Conservation (phyloP, 1,284 basidiomycete species). For the Boletus smithii region DNA sequence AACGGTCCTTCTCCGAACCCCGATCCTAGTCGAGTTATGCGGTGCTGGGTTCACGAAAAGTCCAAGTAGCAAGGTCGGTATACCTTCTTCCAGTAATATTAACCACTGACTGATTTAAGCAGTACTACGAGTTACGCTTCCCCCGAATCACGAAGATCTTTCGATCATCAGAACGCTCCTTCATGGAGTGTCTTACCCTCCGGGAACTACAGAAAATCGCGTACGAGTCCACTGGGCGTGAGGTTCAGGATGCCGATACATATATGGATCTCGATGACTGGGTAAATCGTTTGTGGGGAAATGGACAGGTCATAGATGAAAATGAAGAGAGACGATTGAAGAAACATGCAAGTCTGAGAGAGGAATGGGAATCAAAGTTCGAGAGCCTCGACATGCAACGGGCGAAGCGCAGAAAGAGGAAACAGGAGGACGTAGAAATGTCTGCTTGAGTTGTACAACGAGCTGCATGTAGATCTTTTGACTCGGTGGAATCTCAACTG, state of each 20-base stretch:
- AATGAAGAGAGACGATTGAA: conserved; percentile 14
- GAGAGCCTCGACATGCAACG: conserved; percentile 24
- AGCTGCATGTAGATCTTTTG: background rate
- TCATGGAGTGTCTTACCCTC: conserved; percentile 52
- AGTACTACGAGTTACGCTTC: conserved; percentile 83
- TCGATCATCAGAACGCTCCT: conserved; percentile 56
- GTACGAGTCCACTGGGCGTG: conserved; percentile 47
- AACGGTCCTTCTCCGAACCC: conserved; percentile 53
- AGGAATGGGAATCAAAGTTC: conserved; percentile 32
- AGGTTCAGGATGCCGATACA: conserved; percentile 32
- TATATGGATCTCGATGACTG: conserved; percentile 40
- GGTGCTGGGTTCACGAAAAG: conserved; percentile 81
- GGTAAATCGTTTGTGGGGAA: conserved; percentile 29
- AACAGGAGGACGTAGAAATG: conserved; percentile 28
- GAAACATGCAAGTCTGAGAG: conserved; percentile 19
- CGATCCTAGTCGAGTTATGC: conserved; percentile 69
- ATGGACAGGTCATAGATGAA: conserved; percentile 7
- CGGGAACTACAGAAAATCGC: conserved; percentile 51
- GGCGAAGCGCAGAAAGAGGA: conserved; percentile 14
- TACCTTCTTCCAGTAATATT: background rate
- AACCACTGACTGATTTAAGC: conserved; percentile 4
- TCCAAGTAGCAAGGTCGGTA: conserved; percentile 49
- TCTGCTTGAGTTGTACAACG: conserved; percentile 20
- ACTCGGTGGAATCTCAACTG: background rate
- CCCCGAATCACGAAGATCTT: conserved; percentile 72